Evolutionary conservation across 768 basidiomycete species (phyloP), one percentile per base, ranked within the genome.

Genomic region (Wakefieldia striispora): DNA sequence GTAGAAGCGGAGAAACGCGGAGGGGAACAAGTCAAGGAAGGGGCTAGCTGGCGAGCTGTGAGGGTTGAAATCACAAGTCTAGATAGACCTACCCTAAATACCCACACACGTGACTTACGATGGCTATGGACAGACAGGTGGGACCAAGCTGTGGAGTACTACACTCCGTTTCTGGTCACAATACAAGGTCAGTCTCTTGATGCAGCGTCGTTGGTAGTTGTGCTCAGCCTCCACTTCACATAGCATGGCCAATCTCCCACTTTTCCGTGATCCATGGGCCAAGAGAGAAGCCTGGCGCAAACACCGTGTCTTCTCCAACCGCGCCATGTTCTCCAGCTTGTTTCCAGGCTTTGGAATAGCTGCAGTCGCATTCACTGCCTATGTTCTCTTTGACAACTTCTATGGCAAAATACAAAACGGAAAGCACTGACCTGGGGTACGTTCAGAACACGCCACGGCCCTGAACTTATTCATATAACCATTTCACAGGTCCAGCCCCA

Each of bases 291-390:
- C 91, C 34, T 97, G 92, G 93, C 80, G 94, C 61, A 92, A 85
- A 67, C 84, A 82, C 61, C 84, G 88, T n/a, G 81, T 95, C 47
- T 97, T 97, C 75, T 79, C 83, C 53, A 88, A 86, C 58, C 82
- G 85, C 36, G 79, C 81, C 59, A 94, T 94, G 90, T 86, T 97
- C 74, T 75, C 86, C 60, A 92, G 81, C 74, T 67, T 95, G 56
- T 94, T 97, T 70, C 95, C 95, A 29, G 95, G 95, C 34, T 89
- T 98, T 63, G 95, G 94, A 40, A 91, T 92, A 49, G 95, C 91
- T 31, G 78, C 92, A 43, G 91, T 86, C 45, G 90, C 93, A 2
- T 98, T 98, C 75, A 86, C 91, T 27, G 85, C 81, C 49, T 98
- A 97, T 61, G 92, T 97, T 27, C 69, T 90, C 29, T 88, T 76